Percentiles rank a stretch among this genome's conserved stretches.
These are phyloP conservation scores for Teunomyces panamensis DNA, from an alignment of 805 yeast genomes.

Conservation along the genomic window DNA sequence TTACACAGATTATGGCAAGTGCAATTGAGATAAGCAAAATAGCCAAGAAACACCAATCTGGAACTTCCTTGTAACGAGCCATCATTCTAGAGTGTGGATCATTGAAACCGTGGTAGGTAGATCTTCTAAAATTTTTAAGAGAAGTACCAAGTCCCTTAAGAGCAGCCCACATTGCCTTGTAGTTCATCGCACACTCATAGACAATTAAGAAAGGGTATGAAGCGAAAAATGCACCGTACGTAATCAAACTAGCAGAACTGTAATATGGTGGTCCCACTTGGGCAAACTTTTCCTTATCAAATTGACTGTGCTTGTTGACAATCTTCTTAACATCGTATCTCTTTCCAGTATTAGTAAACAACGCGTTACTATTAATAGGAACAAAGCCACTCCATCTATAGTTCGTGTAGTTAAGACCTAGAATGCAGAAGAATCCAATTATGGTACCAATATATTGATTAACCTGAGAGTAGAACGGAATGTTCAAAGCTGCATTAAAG, in stretches of 20 bases:
- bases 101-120: constrained; percentile 30
- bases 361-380: constrained; percentile 20
- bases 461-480: constrained; percentile 24
- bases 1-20: constrained; percentile 30
- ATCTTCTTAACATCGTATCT: constrained; percentile 16
- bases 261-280: constrained; percentile 22
- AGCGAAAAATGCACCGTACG: constrained; percentile 23
- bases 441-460: constrained; percentile 22
- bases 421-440: constrained; percentile 21
- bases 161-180: constrained; percentile 13
- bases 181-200: constrained; percentile 16
- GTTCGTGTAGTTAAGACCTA: constrained; percentile 29
- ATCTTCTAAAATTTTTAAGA: constrained; percentile 17
- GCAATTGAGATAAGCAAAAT: constrained; percentile 27
- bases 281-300: constrained; percentile 18
- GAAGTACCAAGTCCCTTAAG: constrained; percentile 11
- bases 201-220: constrained; percentile 24
- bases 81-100: constrained; percentile 35
- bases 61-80: constrained; percentile 33
- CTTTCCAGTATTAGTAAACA: constrained; percentile 25
- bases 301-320: constrained; percentile 6
- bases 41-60: constrained; percentile 28
- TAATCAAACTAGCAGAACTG: constrained; percentile 20
- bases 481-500: constrained; percentile 12
- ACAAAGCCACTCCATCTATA: constrained; percentile 27